Percentiles rank a stretch among this genome's conserved stretches.
These are phyloP conservation scores for Penicillium sp. DNA, from an alignment of 2,329 filamentous ascomycete genomes.

Conservation along the genomic window DNA sequence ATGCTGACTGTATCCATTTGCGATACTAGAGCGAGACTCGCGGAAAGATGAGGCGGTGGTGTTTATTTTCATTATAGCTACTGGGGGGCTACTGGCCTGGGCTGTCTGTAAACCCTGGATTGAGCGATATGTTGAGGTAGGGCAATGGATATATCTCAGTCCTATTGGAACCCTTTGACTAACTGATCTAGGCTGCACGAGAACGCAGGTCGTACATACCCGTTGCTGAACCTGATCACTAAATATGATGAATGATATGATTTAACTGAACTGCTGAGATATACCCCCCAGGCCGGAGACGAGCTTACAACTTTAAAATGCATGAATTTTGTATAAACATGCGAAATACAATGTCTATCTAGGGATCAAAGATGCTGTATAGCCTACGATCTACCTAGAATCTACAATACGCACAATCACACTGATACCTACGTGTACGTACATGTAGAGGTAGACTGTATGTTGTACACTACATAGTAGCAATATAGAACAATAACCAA, in stretches of 20 bases:
- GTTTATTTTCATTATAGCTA: conserved; percentile 64
- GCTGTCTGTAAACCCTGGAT: conserved; percentile 61
- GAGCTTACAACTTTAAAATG: too few relatives aligned
- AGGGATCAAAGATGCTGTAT: neutral
- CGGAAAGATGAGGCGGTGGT: conserved; percentile 66
- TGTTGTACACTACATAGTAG: too few relatives aligned
- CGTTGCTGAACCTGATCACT: conserved; percentile 38
- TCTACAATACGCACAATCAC: too few relatives aligned
- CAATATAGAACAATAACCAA: too few relatives aligned
- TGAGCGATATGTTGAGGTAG: conserved; percentile 55
- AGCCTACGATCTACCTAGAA: too few relatives aligned
- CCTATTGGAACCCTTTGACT: neutral
- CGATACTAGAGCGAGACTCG: conserved; percentile 60
- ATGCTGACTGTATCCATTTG: neutral
- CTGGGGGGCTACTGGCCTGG: conserved; percentile 60
- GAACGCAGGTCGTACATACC: conserved; percentile 55
- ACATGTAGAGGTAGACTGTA: too few relatives aligned
- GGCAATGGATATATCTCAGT: conserved; percentile 15
- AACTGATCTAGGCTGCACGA: conserved; percentile 41
- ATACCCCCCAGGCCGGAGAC: neutral
- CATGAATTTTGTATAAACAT: too few relatives aligned
- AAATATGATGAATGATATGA: neutral
- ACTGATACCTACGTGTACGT: too few relatives aligned
- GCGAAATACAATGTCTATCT: too few relatives aligned
- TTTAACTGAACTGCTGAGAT: neutral